Evolutionary conservation across 345 rosid genomes (phyloP).

Genomic region (Conringia planisiliqua): DNA sequence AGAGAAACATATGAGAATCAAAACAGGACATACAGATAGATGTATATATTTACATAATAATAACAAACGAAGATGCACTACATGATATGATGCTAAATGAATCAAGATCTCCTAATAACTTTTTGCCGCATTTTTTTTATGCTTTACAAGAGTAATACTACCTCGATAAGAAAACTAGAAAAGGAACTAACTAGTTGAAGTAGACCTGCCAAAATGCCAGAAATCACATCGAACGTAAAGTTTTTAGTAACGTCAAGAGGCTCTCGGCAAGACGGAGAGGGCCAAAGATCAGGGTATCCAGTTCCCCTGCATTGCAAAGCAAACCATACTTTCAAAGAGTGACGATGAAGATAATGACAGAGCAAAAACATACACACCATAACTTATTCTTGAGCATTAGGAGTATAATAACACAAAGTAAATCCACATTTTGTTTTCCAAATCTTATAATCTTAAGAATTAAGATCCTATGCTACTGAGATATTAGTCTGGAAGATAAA

Average conservation of each 20-base stretch:
- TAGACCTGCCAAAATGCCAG: conserved; percentile 79
- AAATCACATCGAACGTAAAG: conserved; percentile 73
- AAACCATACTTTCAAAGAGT: conserved; percentile 21
- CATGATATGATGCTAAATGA: neutral
- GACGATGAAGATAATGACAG: neutral
- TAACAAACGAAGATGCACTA: neutral
- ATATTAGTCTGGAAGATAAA: neutral
- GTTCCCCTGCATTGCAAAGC: conserved; percentile 62
- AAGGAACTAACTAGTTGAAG: conserved; percentile 14
- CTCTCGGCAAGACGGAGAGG: conserved; percentile 82
- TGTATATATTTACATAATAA: neutral
- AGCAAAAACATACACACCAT: neutral
- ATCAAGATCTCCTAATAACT: neutral
- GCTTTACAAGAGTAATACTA: conserved; percentile 2
- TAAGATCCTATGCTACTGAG: neutral
- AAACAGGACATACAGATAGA: neutral
- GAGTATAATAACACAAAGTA: neutral
- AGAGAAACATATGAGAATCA: conserved; percentile 5
- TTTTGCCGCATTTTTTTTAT: neutral
- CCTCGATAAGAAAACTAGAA: neutral
- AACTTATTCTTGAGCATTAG: neutral
- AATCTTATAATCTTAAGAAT: neutral
- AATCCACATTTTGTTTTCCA: neutral
- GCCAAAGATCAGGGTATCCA: conserved; percentile 98
- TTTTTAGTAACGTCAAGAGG: conserved; percentile 88